Percentiles rank a stretch among this genome's conserved stretches.
Evolutionary conservation across 257 asterid species (phyloP).

Genomic region (Solanum sitiens): DNA sequence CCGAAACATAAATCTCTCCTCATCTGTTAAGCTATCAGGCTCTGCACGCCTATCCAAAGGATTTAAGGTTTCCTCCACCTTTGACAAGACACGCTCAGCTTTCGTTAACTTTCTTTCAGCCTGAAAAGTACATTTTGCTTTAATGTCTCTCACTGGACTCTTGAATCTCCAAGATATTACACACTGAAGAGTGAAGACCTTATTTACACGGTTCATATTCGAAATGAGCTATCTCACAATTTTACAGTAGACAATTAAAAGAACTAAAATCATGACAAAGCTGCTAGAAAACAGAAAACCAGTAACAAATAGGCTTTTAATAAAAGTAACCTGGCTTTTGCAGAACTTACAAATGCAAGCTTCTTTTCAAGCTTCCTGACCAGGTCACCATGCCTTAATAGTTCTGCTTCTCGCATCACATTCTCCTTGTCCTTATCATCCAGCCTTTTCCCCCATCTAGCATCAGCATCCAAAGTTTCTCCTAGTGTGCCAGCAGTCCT

Average conservation of each 20-base stretch:
- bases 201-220: background rate
- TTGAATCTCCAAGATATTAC: background rate
- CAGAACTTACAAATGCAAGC: conserved; percentile 58
- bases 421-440: conserved; percentile 46
- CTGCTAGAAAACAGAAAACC: background rate
- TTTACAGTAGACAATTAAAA: background rate
- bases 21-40: conserved; percentile 66
- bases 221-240: background rate
- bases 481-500: conserved; percentile 72
- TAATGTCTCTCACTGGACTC: background rate
- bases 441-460: conserved; percentile 72
- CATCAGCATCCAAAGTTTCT: conserved; percentile 80
- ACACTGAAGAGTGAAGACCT: background rate
- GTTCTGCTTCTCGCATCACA: conserved; percentile 76
- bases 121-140: conserved; percentile 24
- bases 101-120: conserved; percentile 59
- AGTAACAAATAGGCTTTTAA: background rate
- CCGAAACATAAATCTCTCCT: conserved; percentile 95
- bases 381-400: conserved; percentile 59
- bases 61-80: conserved; percentile 65
- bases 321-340: background rate
- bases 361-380: conserved; percentile 78
- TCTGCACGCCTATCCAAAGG: conserved; percentile 63
- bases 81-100: conserved; percentile 73
- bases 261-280: background rate